phyloP scores from a whole-genome alignment of 768 basidiomycete species.

The Lactarius quietus region DNA sequence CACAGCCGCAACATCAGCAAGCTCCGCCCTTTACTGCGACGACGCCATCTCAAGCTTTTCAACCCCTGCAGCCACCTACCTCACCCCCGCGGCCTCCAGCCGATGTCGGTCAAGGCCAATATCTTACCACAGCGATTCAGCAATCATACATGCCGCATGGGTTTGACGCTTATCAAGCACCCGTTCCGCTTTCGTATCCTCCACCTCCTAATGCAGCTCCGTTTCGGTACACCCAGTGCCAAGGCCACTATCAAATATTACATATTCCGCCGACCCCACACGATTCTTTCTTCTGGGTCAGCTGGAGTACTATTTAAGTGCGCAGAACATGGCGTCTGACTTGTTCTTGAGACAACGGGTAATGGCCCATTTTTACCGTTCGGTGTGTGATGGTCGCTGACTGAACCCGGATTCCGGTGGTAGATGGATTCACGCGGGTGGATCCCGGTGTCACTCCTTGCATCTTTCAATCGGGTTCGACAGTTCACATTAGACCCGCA shows the following conservation, averaged over 20 bases:
- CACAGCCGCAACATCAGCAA: not conserved
- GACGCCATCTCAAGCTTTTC: slow-evolving; percentile 21
- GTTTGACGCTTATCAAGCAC: slow-evolving; percentile 32
- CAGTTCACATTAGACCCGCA: slow-evolving; percentile 55
- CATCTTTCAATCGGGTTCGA: slow-evolving; percentile 83
- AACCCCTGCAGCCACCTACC: slow-evolving; percentile 28
- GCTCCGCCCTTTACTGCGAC: slow-evolving; percentile 23
- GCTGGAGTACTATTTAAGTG: slow-evolving; percentile 89
- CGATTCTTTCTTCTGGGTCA: slow-evolving; percentile 72
- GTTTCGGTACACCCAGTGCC: slow-evolving; percentile 42
- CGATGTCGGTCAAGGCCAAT: slow-evolving; percentile 31
- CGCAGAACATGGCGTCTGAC: slow-evolving; percentile 88
- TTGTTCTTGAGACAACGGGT: slow-evolving; percentile 77
- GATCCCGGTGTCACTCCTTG: slow-evolving; percentile 76
- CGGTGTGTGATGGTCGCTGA: slow-evolving; percentile 11
- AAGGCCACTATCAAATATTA: slow-evolving; percentile 42
- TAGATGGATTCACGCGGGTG: slow-evolving; percentile 92
- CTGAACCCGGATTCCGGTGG: not conserved
- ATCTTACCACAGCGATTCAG: slow-evolving; percentile 15
- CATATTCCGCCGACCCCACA: slow-evolving; percentile 62
- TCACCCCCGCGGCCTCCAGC: slow-evolving; percentile 10
- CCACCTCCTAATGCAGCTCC: slow-evolving; percentile 27
- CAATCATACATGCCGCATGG: slow-evolving; percentile 20
- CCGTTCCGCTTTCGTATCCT: slow-evolving; percentile 31
- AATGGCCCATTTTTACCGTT: not conserved